Evolutionary conservation across 345 rosid species (phyloP).

Genomic region (Rhodamnia argentea): DNA sequence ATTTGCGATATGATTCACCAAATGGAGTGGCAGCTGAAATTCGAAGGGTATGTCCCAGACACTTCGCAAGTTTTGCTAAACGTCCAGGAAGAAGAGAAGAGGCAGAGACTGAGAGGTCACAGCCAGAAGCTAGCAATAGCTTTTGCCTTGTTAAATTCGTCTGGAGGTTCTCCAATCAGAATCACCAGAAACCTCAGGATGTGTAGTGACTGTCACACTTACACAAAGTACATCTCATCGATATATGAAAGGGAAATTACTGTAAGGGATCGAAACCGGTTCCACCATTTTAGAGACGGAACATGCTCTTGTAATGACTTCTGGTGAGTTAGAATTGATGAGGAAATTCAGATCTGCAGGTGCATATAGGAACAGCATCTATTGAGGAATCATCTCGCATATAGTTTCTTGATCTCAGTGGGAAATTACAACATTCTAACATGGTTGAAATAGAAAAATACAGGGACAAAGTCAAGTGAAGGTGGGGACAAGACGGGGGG

Average conservation of each 20-base stretch:
- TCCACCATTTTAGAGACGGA: conserved; percentile 78
- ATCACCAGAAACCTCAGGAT: conserved; percentile 65
- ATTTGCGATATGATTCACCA: conserved; percentile 62
- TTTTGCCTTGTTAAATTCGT: conserved; percentile 43
- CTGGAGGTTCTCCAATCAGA: conserved; percentile 50
- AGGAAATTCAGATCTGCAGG: neutral
- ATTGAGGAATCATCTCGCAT: neutral
- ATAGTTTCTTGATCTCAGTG: neutral
- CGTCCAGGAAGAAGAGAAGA: conserved; percentile 60
- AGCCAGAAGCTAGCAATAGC: conserved; percentile 74
- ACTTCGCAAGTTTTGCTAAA: conserved; percentile 42
- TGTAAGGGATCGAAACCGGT: conserved; percentile 53
- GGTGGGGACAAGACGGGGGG: neutral
- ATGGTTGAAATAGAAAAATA: neutral
- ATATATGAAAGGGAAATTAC: conserved; percentile 55
- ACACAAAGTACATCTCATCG: conserved; percentile 53
- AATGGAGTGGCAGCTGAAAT: conserved; percentile 84
- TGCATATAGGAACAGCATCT: neutral
- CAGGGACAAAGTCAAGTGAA: neutral
- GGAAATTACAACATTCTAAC: neutral
- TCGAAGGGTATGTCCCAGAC: conserved; percentile 64
- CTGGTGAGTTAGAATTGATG: conserved; percentile 29
- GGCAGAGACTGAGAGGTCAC: conserved; percentile 57
- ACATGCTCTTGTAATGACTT: conserved; percentile 67
- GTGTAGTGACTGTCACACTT: conserved; percentile 77